These are phyloP conservation scores for Amanita muscaria DNA, from an alignment of 768 basidiomycete genomes.

Conservation along the genomic window DNA sequence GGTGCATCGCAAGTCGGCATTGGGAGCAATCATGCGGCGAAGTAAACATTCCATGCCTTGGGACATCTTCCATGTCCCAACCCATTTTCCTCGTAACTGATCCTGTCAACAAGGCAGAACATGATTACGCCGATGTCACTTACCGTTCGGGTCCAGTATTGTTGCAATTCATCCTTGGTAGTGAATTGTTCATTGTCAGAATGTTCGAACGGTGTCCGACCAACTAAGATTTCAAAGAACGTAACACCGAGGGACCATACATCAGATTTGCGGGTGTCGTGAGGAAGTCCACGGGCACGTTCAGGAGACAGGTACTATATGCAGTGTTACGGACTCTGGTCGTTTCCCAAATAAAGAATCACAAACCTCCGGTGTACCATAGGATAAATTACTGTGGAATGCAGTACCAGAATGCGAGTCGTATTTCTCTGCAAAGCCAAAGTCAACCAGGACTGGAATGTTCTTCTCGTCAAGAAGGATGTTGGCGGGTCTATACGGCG, in stretches of 20 bases:
- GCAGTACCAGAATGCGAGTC: conserved; percentile 52
- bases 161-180: conserved; percentile 72
- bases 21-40: conserved; percentile 71
- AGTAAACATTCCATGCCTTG: conserved; percentile 56
- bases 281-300: conserved; percentile 77
- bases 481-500: conserved; percentile 70
- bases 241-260: conserved; percentile 83
- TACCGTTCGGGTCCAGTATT: conserved; percentile 82
- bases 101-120: not conserved
- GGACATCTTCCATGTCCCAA: conserved; percentile 71
- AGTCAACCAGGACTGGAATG: conserved; percentile 88
- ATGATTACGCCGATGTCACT: conserved; percentile 14
- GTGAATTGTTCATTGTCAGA: conserved; percentile 71
- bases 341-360: not conserved
- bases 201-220: conserved; percentile 87
- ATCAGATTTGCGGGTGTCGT: conserved; percentile 91
- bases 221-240: conserved; percentile 89
- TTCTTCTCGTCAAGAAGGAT: conserved; percentile 75
- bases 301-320: conserved; percentile 84
- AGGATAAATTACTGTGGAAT: conserved; percentile 76
- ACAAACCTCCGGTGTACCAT: conserved; percentile 85
- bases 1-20: conserved; percentile 73
- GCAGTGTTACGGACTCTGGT: conserved; percentile 5
- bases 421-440: conserved; percentile 91
- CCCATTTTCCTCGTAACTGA: conserved; percentile 76